phyloP scores from a whole-genome alignment of 2,329 filamentous ascomycete species.

The Lasiodiplodia hormozganensis region DNA sequence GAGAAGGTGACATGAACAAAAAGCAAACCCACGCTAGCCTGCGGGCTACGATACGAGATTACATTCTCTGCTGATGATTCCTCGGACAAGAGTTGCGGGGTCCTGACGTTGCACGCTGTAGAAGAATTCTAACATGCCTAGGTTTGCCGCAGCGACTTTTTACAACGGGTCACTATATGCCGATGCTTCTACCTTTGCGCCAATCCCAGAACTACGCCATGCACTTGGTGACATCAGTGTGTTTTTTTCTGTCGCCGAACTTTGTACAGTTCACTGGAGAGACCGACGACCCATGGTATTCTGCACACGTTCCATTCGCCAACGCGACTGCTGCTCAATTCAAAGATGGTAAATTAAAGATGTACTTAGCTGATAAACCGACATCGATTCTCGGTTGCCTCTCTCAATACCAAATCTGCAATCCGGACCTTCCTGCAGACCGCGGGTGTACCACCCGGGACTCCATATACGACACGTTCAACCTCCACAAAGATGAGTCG shows the following conservation, averaged over 20 bases:
- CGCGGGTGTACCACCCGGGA: conserved; percentile 1
- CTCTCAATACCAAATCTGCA: conserved; percentile 27
- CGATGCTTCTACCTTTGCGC: conserved; percentile 16
- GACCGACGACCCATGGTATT: conserved; percentile 43
- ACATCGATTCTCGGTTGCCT: conserved; percentile 29
- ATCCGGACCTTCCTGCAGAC: conserved; percentile 17
- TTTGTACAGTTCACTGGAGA: conserved; percentile 37
- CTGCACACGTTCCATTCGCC: conserved; percentile 33
- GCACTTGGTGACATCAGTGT: conserved; percentile 41
- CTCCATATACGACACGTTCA: neutral
- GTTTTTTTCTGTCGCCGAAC: conserved; percentile 42
- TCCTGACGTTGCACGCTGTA: no score
- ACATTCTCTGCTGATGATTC: no score
- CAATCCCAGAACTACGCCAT: conserved; percentile 39
- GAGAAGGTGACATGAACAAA: no score
- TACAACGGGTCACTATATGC: neutral
- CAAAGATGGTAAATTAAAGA: neutral
- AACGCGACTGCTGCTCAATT: neutral
- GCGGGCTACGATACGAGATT: no score
- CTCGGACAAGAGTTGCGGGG: no score
- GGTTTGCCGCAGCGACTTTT: neutral
- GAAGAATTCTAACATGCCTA: neutral
- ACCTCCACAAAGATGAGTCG: neutral
- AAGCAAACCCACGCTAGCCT: no score
- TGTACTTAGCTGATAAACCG: conserved; percentile 20